Conservation (phyloP, 441 rosid species). For the Melastoma candidum region DNA sequence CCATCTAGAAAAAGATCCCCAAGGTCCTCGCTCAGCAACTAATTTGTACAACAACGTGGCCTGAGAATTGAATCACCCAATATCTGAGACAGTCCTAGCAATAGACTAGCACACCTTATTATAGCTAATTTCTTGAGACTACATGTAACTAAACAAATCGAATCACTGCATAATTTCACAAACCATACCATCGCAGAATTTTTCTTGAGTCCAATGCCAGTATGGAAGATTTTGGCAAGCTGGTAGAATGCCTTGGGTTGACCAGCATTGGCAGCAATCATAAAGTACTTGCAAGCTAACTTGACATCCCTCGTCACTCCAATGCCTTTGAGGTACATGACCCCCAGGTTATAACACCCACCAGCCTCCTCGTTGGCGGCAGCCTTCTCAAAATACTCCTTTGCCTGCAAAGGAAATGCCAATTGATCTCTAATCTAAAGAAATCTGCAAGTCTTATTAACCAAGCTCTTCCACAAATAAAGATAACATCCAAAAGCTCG, state of each 20-base stretch:
- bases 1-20: constrained; percentile 99
- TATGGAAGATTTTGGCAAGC: constrained; percentile 97
- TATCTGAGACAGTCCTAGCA: no score
- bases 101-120: no score
- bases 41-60: constrained; percentile 90
- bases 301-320: constrained; percentile 89
- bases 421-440: constrained; percentile 1
- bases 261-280: constrained; percentile 85
- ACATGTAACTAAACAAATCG: no score
- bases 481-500: no score
- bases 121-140: no score
- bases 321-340: constrained; percentile 77
- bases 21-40: constrained; percentile 97
- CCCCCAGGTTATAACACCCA: constrained; percentile 94
- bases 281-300: constrained; percentile 58
- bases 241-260: constrained; percentile 98
- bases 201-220: constrained; percentile 87
- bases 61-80: constrained; percentile 28
- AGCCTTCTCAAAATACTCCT: constrained; percentile 88
- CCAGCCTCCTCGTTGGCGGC: constrained; percentile 71
- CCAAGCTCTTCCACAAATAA: no score
- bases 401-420: constrained; percentile 51
- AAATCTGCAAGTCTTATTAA: background rate
- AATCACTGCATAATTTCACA: background rate
- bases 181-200: constrained; percentile 57